Evolutionary conservation across 78 protist genomes (phyloP), one percentile per base, ranked within the genome.

Genomic region (Cavenderia fasciculata): DNA sequence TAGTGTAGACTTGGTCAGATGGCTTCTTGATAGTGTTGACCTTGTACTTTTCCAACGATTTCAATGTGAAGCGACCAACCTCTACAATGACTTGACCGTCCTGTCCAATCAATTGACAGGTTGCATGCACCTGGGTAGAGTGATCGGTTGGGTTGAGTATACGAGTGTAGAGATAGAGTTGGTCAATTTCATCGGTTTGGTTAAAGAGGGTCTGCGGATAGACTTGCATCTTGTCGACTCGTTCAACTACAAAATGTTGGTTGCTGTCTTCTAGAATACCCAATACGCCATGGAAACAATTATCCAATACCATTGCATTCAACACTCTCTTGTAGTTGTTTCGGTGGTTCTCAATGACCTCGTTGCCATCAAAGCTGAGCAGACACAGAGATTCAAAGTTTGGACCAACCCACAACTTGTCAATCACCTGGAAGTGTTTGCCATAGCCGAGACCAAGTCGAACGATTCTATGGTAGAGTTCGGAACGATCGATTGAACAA

Each of bases 201-300:
- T 57, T 11, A 27, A 27, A 36, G 2, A 63, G 8, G 2, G 38
- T n/a, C 25, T 31, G 25, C 2, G n/a, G 1, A 38, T 63, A 38
- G 72, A 63, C 38, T 8, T 21, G 29, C 10, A 21, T 10, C 12
- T 46, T 51, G 27, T 63, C 54, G 11, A 62, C 47, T 19, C 52
- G 54, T 44, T 40, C 74, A 3, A 77, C 87, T 0, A 77, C 87
- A 47, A n/a, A 77, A 29, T 63, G 57, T 12, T 52, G 72, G 7
- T 40, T 29, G 6, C 6, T 40, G 14, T 77, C 87, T 27, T 68
- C 44, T 0, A 77, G n/a, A 14, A 62, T 6, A 8, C 54, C 69
- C 40, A 77, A 49, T 5, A 77, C 6, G n/a, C 87, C 87, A 34
- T 77, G 87, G 87, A 77, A 77, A 36, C 74, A 59, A 23, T 44